Evolutionary conservation across 73 alveolate species (phyloP).

Genomic region (Paramecium biaurelia): DNA sequence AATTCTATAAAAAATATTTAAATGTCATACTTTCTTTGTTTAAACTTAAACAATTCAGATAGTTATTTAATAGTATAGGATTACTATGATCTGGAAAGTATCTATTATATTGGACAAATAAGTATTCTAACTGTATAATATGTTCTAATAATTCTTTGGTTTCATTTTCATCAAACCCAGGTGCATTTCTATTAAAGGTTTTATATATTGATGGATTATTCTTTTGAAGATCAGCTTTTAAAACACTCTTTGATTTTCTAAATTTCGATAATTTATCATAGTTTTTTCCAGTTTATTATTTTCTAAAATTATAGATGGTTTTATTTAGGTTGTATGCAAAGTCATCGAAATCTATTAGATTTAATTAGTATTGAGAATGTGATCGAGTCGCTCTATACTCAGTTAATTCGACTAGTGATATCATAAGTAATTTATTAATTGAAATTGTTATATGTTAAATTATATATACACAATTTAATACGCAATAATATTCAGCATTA

Average conservation of each 20-base stretch:
- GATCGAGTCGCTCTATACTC: not conserved
- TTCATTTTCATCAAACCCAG: constrained; percentile 21
- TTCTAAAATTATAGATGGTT: not conserved
- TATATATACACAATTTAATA: not conserved
- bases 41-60: not conserved
- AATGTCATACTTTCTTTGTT: not conserved
- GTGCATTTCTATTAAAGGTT: not conserved
- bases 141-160: not conserved
- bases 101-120: not conserved
- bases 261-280: not conserved
- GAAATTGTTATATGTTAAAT: not conserved
- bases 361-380: not conserved
- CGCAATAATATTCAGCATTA: not conserved
- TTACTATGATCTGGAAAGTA: constrained; percentile 1
- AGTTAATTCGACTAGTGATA: not conserved
- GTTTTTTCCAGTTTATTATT: not conserved
- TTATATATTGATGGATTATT: not conserved
- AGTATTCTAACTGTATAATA: not conserved
- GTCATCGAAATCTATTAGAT: constrained; percentile 1
- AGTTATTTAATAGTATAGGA: not conserved
- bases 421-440: not conserved
- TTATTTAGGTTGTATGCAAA: not conserved
- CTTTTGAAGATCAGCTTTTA: not conserved
- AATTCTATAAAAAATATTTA: not conserved
- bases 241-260: not conserved